phyloP scores from a whole-genome alignment of 352 stramenopile species.

The Stephanocyclus meneghinianus region DNA sequence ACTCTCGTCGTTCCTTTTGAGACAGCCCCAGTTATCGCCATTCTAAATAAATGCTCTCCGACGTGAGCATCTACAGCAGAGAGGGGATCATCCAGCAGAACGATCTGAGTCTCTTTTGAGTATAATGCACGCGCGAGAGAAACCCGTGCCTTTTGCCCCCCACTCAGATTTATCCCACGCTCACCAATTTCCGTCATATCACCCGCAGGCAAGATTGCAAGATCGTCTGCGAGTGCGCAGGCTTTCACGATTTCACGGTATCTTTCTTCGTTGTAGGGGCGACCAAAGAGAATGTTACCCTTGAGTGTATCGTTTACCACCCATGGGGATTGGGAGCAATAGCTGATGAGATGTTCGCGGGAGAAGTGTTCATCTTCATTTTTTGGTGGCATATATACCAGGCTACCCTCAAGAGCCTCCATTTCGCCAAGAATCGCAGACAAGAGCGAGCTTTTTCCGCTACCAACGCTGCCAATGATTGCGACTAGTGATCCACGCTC shows the following conservation, averaged over 20 bases:
- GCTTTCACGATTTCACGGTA: conserved; percentile 81
- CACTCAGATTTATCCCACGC: conserved; percentile 81
- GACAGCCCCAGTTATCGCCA: conserved; percentile 86
- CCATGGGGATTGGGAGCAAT: conserved; percentile 84
- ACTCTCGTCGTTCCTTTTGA: conserved; percentile 64
- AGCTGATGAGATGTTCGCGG: conserved; percentile 60
- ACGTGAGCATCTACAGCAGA: conserved; percentile 95
- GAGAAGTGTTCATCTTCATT: conserved; percentile 13
- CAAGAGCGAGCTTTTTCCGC: conserved; percentile 95
- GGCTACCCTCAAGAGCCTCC: conserved; percentile 67
- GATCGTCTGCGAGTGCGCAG: conserved; percentile 84
- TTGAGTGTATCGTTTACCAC: conserved; percentile 84
- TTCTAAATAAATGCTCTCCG: conserved; percentile 89
- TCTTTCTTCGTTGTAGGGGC: conserved; percentile 70
- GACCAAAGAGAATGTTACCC: conserved; percentile 85
- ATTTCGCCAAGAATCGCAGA: conserved; percentile 92
- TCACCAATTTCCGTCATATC: conserved; percentile 88
- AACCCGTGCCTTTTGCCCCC: conserved; percentile 84
- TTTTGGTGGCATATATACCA: conserved; percentile 64
- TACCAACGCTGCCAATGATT: conserved; percentile 91
- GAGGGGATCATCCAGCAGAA: conserved; percentile 92
- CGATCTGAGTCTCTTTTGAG: conserved; percentile 59
- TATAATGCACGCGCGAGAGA: conserved; percentile 76
- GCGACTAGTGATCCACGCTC: conserved; percentile 88
- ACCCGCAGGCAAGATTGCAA: conserved; percentile 84